phyloP scores from a whole-genome alignment of 139 green algal genomes.

The Bryopsis sp. region DNA sequence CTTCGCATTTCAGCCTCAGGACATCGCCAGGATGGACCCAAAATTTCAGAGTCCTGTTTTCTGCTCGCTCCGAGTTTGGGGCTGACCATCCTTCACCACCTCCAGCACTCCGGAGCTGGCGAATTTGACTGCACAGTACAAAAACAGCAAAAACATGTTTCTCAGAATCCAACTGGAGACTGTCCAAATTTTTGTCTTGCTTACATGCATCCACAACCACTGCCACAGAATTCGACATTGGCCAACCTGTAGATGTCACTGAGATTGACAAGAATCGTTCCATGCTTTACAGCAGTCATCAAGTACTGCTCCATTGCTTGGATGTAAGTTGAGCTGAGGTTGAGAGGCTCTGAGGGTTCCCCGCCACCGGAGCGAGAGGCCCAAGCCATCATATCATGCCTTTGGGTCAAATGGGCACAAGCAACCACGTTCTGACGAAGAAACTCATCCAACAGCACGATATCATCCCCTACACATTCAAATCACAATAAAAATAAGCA shows the following conservation, averaged over 20 bases:
- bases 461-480: neutral
- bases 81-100: no score
- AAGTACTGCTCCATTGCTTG: neutral
- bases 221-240: no score
- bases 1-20: constrained; percentile 42
- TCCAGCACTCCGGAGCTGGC: no score
- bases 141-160: no score
- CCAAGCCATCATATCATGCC: neutral
- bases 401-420: neutral
- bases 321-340: neutral
- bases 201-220: no score
- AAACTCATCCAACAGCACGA: neutral
- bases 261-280: neutral
- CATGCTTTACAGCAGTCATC: neutral
- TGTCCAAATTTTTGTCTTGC: no score
- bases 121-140: no score
- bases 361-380: no score
- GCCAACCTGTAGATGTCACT: neutral
- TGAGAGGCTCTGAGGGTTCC: no score
- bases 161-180: no score
- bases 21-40: constrained; percentile 58
- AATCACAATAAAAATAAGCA: no score
- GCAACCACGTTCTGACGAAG: constrained; percentile 2
- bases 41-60: constrained; percentile 61
- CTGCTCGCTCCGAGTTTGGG: constrained; percentile 28